Evolutionary conservation across 2,329 filamentous ascomycete species (phyloP).

Genomic region (Metarhizium sp.): DNA sequence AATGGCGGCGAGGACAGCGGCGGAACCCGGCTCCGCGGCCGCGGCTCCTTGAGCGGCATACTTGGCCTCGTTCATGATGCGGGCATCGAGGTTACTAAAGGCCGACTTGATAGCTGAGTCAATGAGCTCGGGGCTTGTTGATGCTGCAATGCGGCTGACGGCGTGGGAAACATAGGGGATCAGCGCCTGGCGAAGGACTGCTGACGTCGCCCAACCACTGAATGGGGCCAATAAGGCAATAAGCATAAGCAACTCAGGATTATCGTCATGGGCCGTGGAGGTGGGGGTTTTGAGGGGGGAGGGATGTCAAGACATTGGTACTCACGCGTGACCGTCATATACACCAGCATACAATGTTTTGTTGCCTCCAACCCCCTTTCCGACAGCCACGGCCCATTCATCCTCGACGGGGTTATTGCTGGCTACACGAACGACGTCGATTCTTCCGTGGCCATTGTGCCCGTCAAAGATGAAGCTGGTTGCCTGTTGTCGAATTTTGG

Average conservation of each 20-base stretch:
- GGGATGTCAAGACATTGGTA: not conserved
- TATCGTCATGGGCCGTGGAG: not conserved
- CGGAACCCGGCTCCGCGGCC: conserved; percentile 16
- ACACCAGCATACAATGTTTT: conserved; percentile 27
- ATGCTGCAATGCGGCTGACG: conserved; percentile 19
- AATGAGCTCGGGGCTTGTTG: conserved; percentile 34
- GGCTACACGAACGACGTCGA: conserved; percentile 23
- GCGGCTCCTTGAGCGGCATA: conserved; percentile 17
- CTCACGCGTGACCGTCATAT: conserved; percentile 41
- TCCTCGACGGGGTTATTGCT: conserved; percentile 28
- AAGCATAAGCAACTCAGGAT: not conserved
- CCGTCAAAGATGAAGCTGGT: conserved; percentile 20
- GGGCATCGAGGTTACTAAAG: conserved; percentile 48
- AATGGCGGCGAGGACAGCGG: conserved; percentile 21
- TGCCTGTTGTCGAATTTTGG: conserved; percentile 18
- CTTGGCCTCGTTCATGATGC: conserved; percentile 34
- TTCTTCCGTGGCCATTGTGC: conserved; percentile 15
- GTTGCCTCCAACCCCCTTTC: conserved; percentile 17
- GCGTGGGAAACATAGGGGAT: conserved; percentile 31
- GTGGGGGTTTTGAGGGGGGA: not conserved
- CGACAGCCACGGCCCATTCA: conserved; percentile 23
- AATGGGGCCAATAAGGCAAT: not conserved
- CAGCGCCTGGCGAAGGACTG: conserved; percentile 28
- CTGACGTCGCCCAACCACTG: conserved; percentile 32
- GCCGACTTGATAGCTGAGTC: conserved; percentile 46